A percentile compares a stretch with the other conserved stretches of the same genome.
Conservation (phyloP, 2,329 filamentous ascomycete species). For the Cladosporium cucumerinum region DNA sequence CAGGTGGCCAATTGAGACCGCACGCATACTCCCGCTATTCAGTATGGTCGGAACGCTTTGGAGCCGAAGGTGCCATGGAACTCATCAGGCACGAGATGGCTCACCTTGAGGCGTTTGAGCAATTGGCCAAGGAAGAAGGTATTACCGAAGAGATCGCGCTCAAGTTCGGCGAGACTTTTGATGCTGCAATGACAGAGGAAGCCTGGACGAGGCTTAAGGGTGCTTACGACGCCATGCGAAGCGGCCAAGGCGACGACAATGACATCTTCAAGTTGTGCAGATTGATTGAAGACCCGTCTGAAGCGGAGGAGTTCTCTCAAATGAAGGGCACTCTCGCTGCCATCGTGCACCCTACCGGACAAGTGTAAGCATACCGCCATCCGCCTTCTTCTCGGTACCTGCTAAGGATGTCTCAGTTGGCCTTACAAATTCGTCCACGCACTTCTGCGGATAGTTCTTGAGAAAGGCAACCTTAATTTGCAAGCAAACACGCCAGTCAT, state of each 20-base stretch:
- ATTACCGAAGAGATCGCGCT: slow-evolving; percentile 32
- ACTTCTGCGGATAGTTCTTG: slow-evolving; percentile 22
- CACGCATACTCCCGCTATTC: slow-evolving; percentile 34
- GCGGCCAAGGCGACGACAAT: slow-evolving; percentile 30
- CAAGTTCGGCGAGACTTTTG: slow-evolving; percentile 34
- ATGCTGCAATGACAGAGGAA: slow-evolving; percentile 35
- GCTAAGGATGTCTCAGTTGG: slow-evolving; percentile 18
- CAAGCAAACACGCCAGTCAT: slow-evolving; percentile 31
- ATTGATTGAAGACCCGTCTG: slow-evolving; percentile 22
- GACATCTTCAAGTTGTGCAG: slow-evolving; percentile 29
- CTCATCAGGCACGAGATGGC: slow-evolving; percentile 28
- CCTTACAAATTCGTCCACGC: slow-evolving; percentile 29
- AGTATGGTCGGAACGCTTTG: slow-evolving; percentile 30
- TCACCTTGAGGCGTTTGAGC: slow-evolving; percentile 27
- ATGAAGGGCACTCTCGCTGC: slow-evolving; percentile 33
- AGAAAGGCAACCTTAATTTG: slow-evolving; percentile 24
- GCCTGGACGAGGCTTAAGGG: slow-evolving; percentile 31
- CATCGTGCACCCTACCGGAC: slow-evolving; percentile 30
- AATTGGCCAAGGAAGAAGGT: slow-evolving; percentile 22
- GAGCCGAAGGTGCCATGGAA: slow-evolving; percentile 29
- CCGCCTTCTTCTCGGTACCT: background rate
- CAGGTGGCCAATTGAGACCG: slow-evolving; percentile 27
- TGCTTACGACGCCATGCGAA: slow-evolving; percentile 29
- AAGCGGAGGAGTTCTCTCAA: slow-evolving; percentile 33
- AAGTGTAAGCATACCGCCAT: slow-evolving; percentile 21